phyloP scores from a whole-genome alignment of 805 yeast genomes.

The Saturnispora sanitii region DNA sequence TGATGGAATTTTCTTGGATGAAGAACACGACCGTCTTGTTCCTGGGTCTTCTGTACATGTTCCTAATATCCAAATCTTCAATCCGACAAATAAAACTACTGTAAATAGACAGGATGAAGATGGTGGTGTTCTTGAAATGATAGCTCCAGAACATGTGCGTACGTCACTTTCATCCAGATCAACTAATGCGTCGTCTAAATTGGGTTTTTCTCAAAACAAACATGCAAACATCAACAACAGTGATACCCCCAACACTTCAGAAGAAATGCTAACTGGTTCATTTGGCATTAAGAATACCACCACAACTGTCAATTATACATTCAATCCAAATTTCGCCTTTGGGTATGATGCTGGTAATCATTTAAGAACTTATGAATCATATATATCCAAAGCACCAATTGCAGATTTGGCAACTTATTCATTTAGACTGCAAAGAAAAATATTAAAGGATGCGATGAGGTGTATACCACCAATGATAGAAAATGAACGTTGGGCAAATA shows the following conservation, averaged over 20 bases:
- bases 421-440: slow-evolving; percentile 20
- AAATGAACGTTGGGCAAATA: slow-evolving; percentile 29
- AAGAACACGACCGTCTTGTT: not conserved
- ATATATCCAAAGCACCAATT: slow-evolving; percentile 7
- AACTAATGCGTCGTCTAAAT: slow-evolving; percentile 4
- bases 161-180: slow-evolving; percentile 6
- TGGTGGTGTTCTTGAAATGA: not conserved
- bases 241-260: slow-evolving; percentile 8
- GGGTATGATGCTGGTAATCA: not conserved
- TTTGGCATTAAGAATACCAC: too few species aligned
- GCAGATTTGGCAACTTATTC: slow-evolving; percentile 5
- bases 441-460: slow-evolving; percentile 25
- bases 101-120: not conserved
- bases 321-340: too few species aligned
- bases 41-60: not conserved
- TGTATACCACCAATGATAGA: slow-evolving; percentile 27
- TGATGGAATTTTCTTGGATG: slow-evolving; percentile 3
- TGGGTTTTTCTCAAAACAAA: not conserved
- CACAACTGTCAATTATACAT: too few species aligned
- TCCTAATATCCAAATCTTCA: not conserved
- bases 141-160: not conserved
- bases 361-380: slow-evolving; percentile 8
- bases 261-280: not conserved
- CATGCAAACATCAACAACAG: too few species aligned
- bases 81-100: too few species aligned